phyloP scores from a whole-genome alignment of 176 grass and related monocot species.

The Musa beccarii region DNA sequence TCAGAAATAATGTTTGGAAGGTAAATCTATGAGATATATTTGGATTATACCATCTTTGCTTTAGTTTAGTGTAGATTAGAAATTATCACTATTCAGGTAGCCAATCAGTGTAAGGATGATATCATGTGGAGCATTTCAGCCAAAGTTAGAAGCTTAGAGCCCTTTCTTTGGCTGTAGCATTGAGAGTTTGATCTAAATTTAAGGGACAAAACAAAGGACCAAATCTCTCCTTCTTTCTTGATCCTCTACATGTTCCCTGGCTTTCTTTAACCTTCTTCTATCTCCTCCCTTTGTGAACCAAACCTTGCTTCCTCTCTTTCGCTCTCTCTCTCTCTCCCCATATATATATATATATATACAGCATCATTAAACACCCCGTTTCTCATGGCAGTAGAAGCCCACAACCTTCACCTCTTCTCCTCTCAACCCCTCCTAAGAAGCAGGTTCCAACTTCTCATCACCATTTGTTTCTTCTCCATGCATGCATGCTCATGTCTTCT shows the following conservation, averaged over 20 bases:
- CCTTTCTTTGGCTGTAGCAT: no score
- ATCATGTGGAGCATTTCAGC: no score
- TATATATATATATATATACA: no score
- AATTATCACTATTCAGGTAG: neutral
- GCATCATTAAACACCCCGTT: neutral
- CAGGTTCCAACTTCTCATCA: conserved; percentile 1
- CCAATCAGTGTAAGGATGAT: neutral
- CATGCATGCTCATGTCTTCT: neutral
- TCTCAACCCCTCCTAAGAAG: conserved; percentile 11
- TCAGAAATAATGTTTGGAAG: no score
- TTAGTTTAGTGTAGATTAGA: no score
- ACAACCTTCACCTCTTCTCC: conserved; percentile 27
- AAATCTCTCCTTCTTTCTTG: no score
- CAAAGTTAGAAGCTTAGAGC: no score
- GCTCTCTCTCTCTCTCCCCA: neutral
- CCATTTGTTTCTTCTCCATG: neutral
- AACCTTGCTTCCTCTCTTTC: neutral
- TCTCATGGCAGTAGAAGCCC: conserved; percentile 50
- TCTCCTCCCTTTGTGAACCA: neutral
- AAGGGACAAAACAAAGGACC: no score
- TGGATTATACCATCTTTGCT: no score
- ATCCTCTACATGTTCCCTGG: no score
- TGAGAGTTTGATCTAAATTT: no score
- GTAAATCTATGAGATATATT: no score
- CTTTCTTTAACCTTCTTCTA: neutral